These are phyloP conservation scores for Trichoderma endophyticum DNA, from an alignment of 2,329 filamentous ascomycete genomes.

Conservation along the genomic window DNA sequence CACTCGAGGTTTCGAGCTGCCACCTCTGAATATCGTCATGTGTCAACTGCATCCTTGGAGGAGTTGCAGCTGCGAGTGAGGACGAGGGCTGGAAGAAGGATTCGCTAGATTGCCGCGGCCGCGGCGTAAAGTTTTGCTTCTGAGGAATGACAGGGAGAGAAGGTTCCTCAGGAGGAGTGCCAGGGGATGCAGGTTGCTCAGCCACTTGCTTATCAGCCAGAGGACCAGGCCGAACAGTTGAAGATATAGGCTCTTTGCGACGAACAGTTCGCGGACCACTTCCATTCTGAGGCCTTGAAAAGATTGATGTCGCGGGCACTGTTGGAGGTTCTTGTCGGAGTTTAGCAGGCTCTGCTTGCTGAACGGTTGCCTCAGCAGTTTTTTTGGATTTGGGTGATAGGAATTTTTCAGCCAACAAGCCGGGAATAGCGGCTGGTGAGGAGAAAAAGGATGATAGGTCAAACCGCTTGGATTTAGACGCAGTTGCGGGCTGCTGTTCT, in stretches of 20 bases:
- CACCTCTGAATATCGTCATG: slow-evolving; percentile 41
- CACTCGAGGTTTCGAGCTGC: slow-evolving; percentile 40
- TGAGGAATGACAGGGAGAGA: slow-evolving; percentile 40
- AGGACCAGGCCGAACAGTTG: slow-evolving; percentile 28
- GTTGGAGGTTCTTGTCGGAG: slow-evolving; percentile 18
- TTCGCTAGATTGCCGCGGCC: slow-evolving; percentile 32
- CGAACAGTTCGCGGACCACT: slow-evolving; percentile 33
- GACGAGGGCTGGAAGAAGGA: slow-evolving; percentile 40
- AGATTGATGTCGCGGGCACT: slow-evolving; percentile 40
- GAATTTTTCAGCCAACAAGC: slow-evolving; percentile 33
- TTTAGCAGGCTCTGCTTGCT: background rate
- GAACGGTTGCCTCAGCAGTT: slow-evolving; percentile 19
- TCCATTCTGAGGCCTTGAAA: slow-evolving; percentile 36
- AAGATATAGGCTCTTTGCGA: slow-evolving; percentile 34
- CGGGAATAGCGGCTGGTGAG: slow-evolving; percentile 46
- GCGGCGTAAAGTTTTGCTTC: slow-evolving; percentile 50
- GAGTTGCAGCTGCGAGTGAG: slow-evolving; percentile 29
- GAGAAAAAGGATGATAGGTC: slow-evolving; percentile 57
- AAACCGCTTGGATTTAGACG: slow-evolving; percentile 35
- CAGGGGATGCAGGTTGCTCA: slow-evolving; percentile 24
- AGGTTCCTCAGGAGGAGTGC: slow-evolving; percentile 32
- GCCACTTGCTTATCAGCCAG: background rate
- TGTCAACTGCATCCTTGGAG: slow-evolving; percentile 42
- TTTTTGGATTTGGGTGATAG: slow-evolving; percentile 27
- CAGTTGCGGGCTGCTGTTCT: slow-evolving; percentile 24